Percentiles rank a stretch among this genome's conserved stretches.
Conservation (phyloP, 176 grass and related monocot genomes). For the Triticum turgidum region DNA sequence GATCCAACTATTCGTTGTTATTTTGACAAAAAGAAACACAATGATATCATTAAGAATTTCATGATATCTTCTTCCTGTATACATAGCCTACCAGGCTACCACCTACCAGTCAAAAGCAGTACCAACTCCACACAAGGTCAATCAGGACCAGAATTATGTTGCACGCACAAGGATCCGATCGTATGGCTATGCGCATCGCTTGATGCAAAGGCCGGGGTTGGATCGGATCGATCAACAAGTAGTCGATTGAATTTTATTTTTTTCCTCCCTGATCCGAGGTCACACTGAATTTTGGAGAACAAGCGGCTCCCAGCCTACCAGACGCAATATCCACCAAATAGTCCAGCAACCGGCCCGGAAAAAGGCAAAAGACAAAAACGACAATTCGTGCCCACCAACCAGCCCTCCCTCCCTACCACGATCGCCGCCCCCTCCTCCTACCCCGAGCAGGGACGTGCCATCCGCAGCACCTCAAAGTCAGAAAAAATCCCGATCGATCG, state of each 20-base stretch:
- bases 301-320: conserved; percentile 25
- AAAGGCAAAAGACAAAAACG: conserved; percentile 18
- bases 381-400: conserved; percentile 38
- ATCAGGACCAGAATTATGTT: neutral
- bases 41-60: neutral
- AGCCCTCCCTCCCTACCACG: neutral
- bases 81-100: neutral
- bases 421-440: conserved; percentile 20
- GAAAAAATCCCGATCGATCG: neutral
- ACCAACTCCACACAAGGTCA: conserved; percentile 2
- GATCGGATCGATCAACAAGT: neutral
- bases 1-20: conserved; percentile 5
- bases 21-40: conserved; percentile 16
- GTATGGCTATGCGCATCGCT: no score
- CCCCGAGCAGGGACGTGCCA: conserved; percentile 34
- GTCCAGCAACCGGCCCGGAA: conserved; percentile 8
- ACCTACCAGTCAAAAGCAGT: neutral
- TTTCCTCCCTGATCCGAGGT: neutral
- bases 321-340: conserved; percentile 4
- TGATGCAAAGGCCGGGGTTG: neutral
- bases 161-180: neutral
- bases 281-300: neutral
- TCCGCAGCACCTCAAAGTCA: conserved; percentile 19
- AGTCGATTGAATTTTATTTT: neutral
- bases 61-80: neutral